phyloP scores from a whole-genome alignment of 2,329 filamentous ascomycete species.

The Aureobasidium sp. region DNA sequence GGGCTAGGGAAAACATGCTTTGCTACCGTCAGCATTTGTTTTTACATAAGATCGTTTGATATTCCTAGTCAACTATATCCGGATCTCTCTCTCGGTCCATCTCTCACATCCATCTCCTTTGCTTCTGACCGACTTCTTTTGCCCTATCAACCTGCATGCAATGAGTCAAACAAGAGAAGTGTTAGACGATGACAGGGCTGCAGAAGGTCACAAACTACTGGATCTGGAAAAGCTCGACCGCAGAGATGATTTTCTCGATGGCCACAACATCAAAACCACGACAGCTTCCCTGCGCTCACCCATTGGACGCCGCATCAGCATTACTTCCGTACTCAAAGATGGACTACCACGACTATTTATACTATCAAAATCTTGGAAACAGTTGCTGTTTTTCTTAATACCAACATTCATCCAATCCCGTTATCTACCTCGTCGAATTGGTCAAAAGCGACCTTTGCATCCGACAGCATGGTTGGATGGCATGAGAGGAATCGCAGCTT shows the following conservation, averaged over 20 bases:
- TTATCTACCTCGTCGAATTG: background rate
- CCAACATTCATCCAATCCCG: background rate
- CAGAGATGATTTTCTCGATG: background rate
- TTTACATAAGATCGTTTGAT: background rate
- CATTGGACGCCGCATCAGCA: background rate
- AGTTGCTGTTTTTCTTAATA: background rate
- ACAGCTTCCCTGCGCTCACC: background rate
- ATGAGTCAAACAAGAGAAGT: background rate
- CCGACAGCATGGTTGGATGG: conserved; percentile 18
- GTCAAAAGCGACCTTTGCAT: background rate
- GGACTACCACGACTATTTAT: background rate
- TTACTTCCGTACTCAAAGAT: background rate
- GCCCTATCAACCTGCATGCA: background rate
- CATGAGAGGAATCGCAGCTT: conserved; percentile 17
- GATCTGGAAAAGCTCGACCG: background rate
- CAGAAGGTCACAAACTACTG: background rate
- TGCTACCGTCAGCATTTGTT: background rate
- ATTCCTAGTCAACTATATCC: background rate
- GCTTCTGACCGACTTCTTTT: background rate
- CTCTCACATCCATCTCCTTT: background rate
- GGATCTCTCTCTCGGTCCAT: background rate
- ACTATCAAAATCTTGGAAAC: background rate
- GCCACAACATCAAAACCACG: background rate
- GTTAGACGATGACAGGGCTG: background rate
- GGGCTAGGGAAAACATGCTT: background rate